Conservation (phyloP, 495 filamentous ascomycete genomes). For the Tuber aestivum region DNA sequence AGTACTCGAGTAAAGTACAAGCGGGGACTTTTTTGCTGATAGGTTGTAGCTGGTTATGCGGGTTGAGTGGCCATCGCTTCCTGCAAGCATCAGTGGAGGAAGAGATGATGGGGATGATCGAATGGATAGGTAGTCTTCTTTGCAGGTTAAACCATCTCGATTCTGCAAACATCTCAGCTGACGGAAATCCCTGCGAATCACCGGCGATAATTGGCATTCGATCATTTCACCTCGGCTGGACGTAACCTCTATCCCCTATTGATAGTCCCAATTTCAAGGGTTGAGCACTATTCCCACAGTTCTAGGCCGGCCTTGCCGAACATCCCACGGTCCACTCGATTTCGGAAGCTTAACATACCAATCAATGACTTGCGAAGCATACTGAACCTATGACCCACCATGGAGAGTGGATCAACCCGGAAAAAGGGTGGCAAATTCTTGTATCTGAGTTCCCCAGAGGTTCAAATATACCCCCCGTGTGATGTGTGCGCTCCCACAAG, state of each 20-base stretch:
- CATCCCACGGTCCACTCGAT: not conserved
- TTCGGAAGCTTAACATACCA: not conserved
- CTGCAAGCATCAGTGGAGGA: not conserved
- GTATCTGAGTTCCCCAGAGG: not conserved
- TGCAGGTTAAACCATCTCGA: not conserved
- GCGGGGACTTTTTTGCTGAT: not conserved
- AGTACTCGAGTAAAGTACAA: too few species aligned
- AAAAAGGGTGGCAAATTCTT: not conserved
- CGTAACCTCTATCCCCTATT: not conserved
- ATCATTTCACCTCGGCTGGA: not conserved
- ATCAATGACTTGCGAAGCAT: not conserved
- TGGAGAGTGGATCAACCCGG: not conserved
- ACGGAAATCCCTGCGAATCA: not conserved
- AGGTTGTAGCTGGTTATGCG: not conserved
- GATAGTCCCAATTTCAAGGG: not conserved
- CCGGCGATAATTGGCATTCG: not conserved
- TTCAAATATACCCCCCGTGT: not conserved
- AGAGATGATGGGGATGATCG: not conserved
- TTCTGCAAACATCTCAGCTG: conserved; percentile 3
- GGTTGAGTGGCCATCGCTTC: not conserved
- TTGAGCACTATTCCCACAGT: not conserved
- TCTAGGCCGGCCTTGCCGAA: not conserved
- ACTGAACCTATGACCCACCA: not conserved
- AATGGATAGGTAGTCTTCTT: not conserved
- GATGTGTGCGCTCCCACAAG: not conserved